Percentiles rank a stretch among this genome's conserved stretches.
phyloP scores from a whole-genome alignment of 805 yeast species.

The Metschnikowia drakensbergensis region DNA sequence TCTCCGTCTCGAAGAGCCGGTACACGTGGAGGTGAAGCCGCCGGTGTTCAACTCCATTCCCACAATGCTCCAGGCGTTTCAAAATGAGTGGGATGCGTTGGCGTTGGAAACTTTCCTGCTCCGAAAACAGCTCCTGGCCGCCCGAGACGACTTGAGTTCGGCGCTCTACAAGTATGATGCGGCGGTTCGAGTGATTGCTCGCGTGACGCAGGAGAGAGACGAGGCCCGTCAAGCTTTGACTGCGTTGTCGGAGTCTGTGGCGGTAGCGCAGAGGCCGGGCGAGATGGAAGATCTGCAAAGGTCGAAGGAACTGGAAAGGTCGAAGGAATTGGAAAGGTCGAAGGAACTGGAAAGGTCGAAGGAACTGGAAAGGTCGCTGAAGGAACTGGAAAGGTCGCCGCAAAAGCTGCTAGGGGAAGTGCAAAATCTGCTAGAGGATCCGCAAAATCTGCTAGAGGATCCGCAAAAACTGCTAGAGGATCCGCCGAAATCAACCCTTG shows the following conservation, averaged over 20 bases:
- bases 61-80: constrained; percentile 66
- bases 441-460: no score
- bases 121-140: constrained; percentile 62
- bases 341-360: background rate
- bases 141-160: constrained; percentile 69
- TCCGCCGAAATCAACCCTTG: background rate
- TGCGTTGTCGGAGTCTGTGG: constrained; percentile 38
- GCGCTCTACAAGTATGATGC: constrained; percentile 87
- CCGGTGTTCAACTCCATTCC: constrained; percentile 70
- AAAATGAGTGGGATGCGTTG: constrained; percentile 86
- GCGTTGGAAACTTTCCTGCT: constrained; percentile 76
- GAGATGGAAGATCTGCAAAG: no score
- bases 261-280: background rate
- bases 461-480: no score
- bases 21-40: constrained; percentile 36
- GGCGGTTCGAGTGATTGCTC: constrained; percentile 79
- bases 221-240: constrained; percentile 65
- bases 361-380: background rate
- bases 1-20: constrained; percentile 13
- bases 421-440: background rate
- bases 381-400: background rate
- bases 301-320: background rate
- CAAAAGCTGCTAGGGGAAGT: no score
- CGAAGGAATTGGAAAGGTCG: background rate
- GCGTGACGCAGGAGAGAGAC: constrained; percentile 70